Percentiles rank a stretch among this genome's conserved stretches.
These are phyloP conservation scores for Aschersonia sp. DNA, from an alignment of 2,329 filamentous ascomycete genomes.

Conservation along the genomic window DNA sequence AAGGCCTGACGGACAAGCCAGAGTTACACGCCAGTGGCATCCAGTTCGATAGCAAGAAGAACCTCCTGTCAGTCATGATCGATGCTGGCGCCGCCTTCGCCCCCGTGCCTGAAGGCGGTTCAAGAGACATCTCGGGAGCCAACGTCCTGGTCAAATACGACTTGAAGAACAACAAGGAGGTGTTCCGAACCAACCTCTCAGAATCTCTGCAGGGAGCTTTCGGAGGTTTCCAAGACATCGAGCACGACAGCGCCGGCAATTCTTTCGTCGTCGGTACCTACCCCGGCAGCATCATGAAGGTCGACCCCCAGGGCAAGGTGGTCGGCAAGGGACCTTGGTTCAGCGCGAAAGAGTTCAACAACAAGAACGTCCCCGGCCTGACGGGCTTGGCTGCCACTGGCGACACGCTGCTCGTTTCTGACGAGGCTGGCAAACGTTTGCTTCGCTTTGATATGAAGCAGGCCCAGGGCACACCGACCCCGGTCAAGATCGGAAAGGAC, in stretches of 20 bases:
- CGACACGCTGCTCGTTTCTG: constrained; percentile 16
- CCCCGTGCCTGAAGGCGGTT: constrained; percentile 12
- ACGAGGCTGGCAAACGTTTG: constrained; percentile 16
- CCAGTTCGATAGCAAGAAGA: constrained; percentile 16
- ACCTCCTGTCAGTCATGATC: constrained; percentile 18
- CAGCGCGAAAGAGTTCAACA: constrained; percentile 6
- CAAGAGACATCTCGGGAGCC: constrained; percentile 16
- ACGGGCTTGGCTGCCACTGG: not conserved
- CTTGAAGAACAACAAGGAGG: constrained; percentile 7
- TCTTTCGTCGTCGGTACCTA: constrained; percentile 22
- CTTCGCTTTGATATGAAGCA: constrained; percentile 17
- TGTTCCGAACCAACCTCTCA: constrained; percentile 20
- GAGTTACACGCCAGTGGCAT: constrained; percentile 15
- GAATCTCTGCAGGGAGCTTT: constrained; percentile 10
- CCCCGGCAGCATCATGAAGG: constrained; percentile 17
- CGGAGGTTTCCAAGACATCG: constrained; percentile 24
- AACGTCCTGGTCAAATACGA: constrained; percentile 22
- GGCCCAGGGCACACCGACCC: not conserved
- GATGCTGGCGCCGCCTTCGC: constrained; percentile 20
- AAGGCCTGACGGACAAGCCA: constrained; percentile 12
- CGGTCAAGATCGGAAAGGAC: not conserved
- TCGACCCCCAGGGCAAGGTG: no score
- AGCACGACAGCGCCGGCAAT: constrained; percentile 19
- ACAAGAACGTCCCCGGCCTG: constrained; percentile 10
- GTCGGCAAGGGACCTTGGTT: no score